Percentiles rank a stretch among this genome's conserved stretches.
phyloP scores from a whole-genome alignment of 495 filamentous ascomycete species.

The Penicillium macrosclerotiorum region DNA sequence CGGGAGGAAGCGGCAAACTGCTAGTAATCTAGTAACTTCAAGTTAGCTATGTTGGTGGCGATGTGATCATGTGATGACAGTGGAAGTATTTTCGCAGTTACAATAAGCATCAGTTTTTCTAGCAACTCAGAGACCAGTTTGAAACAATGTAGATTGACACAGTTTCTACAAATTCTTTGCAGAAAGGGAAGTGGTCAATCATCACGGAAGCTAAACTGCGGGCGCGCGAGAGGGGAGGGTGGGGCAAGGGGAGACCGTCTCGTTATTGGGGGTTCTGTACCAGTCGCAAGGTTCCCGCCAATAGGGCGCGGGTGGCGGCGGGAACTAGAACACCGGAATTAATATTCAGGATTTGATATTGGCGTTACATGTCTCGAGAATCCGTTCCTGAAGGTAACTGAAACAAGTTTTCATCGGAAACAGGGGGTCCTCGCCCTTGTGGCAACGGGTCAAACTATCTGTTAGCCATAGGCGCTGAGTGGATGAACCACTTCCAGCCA shows the following conservation, averaged over 20 bases:
- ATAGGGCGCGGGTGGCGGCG: constrained; percentile 1
- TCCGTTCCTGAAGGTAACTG: constrained; percentile 1
- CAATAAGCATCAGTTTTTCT: not conserved
- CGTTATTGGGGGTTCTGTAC: constrained; percentile 5
- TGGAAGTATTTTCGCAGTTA: not conserved
- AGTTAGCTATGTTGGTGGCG: constrained; percentile 3
- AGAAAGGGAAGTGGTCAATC: constrained; percentile 22
- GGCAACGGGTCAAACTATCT: not conserved
- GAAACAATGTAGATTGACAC: constrained; percentile 22
- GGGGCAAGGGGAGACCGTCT: not conserved
- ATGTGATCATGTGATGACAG: not conserved
- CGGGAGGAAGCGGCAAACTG: no score
- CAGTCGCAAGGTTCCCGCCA: constrained; percentile 10
- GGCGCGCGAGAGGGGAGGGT: not conserved
- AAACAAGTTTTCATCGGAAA: not conserved
- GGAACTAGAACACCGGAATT: constrained; percentile 3
- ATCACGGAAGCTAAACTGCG: constrained; percentile 9
- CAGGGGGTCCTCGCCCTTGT: not conserved
- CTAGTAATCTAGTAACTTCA: no score
- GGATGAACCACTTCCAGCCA: not conserved
- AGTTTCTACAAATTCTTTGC: constrained; percentile 17
- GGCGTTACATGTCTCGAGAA: not conserved
- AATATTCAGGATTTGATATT: not conserved
- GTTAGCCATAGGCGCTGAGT: not conserved
- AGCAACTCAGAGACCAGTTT: constrained; percentile 19